Evolutionary conservation across 2,329 filamentous ascomycete species (phyloP), one percentile per base, ranked within the genome.

Genomic region (Purpureocillium takamizusanense): DNA sequence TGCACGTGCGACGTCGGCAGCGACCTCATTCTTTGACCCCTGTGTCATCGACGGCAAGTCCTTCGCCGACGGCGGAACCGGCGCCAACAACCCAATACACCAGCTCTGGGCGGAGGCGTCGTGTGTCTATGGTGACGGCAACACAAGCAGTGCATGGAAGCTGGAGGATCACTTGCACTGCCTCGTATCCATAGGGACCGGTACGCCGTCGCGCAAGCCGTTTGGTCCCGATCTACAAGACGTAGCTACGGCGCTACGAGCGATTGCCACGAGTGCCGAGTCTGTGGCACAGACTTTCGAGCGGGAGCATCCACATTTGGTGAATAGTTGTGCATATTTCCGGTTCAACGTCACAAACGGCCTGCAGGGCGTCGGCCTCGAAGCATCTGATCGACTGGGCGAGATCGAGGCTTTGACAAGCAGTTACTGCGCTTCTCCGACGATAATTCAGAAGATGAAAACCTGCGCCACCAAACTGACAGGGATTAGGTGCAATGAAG

Each of bases 1-100:
- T 12, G 36, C 42, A 8, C 46, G 46, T 5, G 47, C 45, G 9
- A 46, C 47, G 1, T 44, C 47, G 7, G 49, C 49, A 4, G 44
- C 47, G 4, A 44, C 46, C 2, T 45, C 38, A 13, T 42, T 42
- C 17, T 45, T 45, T 21, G 34, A 36, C 17, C 34, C 34, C 8
- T 36, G 34, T 27, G 34, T 28, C 1, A 39, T 41, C 21, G 23
- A 41, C 35, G 31, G 31, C 13, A 41, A 17, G 16, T 6, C 16
- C 13, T 41, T 33, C 30, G 30, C 25, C 3, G 35, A 41, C 25
- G 39, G 39, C n/a, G 39, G 33, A 3, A 34, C 39, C 17, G 39
- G 39, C n/a, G 31, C 34, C 5, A 41, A 37, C 35, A 41, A 41
- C 17, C 39, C 39, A 18, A 30, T 33, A 7, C 31, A 35, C 10